Conservation (phyloP, 73 alveolate genomes). For the Tetrahymena borealis region DNA sequence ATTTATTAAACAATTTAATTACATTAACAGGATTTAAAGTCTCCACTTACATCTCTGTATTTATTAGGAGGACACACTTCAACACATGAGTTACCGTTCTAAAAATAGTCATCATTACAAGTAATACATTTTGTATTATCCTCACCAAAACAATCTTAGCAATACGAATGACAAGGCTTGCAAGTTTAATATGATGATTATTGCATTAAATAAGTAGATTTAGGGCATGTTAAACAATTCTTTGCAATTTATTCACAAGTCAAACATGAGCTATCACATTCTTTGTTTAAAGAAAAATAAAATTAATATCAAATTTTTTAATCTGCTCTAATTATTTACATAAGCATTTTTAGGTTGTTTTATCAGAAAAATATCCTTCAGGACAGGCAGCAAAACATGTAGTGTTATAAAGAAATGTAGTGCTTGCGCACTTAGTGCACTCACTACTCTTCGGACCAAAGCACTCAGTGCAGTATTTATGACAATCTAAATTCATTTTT, state of each 20-base stretch:
- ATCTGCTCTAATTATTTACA: neutral
- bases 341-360: neutral
- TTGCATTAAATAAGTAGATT: neutral
- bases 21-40: neutral
- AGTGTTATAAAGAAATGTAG: neutral
- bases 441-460: neutral
- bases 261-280: neutral
- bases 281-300: neutral
- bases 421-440: neutral
- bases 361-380: neutral
- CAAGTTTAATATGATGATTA: neutral
- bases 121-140: neutral
- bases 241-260: neutral
- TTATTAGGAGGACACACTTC: neutral
- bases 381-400: neutral
- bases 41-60: neutral
- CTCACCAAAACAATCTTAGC: neutral
- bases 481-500: too few species aligned
- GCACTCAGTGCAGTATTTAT: neutral
- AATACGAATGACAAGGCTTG: neutral
- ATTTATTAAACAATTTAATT: neutral
- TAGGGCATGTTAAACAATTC: neutral
- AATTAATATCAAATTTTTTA: neutral
- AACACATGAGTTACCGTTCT: neutral
- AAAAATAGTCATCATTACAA: neutral